These are phyloP conservation scores for Saccharomyces hybrid DNA, from an alignment of 1,139 yeast genomes.

Conservation along the genomic window DNA sequence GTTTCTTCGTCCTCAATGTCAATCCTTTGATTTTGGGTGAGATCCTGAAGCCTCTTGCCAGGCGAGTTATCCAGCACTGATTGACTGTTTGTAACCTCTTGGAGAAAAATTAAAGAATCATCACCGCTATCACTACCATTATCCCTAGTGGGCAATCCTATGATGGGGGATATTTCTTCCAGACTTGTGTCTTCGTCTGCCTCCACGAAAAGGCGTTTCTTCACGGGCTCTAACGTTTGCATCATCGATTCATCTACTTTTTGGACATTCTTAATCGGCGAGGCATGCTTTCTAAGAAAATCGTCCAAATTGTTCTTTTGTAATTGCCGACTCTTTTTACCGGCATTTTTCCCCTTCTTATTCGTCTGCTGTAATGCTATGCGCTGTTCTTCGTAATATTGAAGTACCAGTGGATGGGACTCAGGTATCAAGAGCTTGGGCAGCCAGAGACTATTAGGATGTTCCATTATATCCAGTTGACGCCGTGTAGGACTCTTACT, in stretches of 20 bases:
- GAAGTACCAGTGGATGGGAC: neutral
- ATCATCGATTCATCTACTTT: constrained; percentile 3
- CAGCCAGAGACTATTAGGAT: constrained; percentile 19
- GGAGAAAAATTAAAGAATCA: constrained; percentile 19
- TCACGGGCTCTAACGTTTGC: constrained; percentile 7
- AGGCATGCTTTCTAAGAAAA: constrained; percentile 18
- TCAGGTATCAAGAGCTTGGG: constrained; percentile 19
- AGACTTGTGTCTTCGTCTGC: constrained; percentile 4
- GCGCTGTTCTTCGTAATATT: neutral
- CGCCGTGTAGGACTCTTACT: constrained; percentile 12
- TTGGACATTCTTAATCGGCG: constrained; percentile 13
- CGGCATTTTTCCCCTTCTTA: constrained; percentile 3
- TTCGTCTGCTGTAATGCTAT: constrained; percentile 11
- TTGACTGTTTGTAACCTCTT: constrained; percentile 8
- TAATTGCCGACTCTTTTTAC: constrained; percentile 3
- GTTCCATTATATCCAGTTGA: constrained; percentile 16
- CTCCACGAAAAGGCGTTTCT: constrained; percentile 18
- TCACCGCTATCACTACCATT: neutral
- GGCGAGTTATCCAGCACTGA: constrained; percentile 2
- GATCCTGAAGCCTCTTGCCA: neutral
- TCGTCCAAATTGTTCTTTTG: constrained; percentile 24
- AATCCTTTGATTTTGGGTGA: neutral
- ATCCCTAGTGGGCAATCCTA: neutral
- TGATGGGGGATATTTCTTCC: constrained; percentile 1
- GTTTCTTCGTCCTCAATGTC: neutral